Percentiles rank a stretch among this genome's conserved stretches.
phyloP scores from a whole-genome alignment of 768 basidiomycete genomes.

The Naganishia vaughanmartiniae region DNA sequence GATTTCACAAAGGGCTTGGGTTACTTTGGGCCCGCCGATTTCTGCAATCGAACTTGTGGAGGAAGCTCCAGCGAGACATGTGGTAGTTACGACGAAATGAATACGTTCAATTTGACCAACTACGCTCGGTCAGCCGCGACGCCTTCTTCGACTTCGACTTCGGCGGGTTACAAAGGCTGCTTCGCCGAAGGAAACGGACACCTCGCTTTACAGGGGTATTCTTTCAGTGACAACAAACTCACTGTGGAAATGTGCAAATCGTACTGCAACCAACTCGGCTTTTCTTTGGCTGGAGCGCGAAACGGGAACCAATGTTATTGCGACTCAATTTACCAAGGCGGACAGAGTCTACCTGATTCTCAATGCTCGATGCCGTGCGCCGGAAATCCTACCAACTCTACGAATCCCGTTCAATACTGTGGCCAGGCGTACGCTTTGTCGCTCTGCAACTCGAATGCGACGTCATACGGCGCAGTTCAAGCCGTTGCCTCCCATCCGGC shows the following conservation, averaged over 20 bases:
- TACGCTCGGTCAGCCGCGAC: not conserved
- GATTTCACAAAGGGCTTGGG: not conserved
- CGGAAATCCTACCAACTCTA: not conserved
- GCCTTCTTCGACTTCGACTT: not conserved
- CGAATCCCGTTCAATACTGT: not conserved
- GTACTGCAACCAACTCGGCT: conserved; percentile 34
- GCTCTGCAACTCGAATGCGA: not conserved
- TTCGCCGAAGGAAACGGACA: conserved; percentile 23
- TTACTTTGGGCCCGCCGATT: conserved; percentile 23
- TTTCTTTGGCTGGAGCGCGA: not conserved
- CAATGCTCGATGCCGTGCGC: conserved; percentile 12
- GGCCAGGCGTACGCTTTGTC: not conserved
- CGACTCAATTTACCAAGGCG: not conserved
- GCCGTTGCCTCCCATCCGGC: conserved; percentile 30
- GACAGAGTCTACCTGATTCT: conserved; percentile 7
- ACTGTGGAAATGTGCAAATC: conserved; percentile 28
- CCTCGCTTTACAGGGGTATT: not conserved
- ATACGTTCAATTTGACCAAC: conserved; percentile 31
- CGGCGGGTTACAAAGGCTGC: conserved; percentile 13
- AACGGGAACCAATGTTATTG: conserved; percentile 23
- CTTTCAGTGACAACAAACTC: not conserved
- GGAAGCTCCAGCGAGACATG: conserved; percentile 36
- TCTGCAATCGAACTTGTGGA: conserved; percentile 37
- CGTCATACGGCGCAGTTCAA: not conserved
- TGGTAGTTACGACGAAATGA: conserved; percentile 31